Evolutionary conservation across 768 basidiomycete species (phyloP).

Genomic region (Mycena albidolilacea): DNA sequence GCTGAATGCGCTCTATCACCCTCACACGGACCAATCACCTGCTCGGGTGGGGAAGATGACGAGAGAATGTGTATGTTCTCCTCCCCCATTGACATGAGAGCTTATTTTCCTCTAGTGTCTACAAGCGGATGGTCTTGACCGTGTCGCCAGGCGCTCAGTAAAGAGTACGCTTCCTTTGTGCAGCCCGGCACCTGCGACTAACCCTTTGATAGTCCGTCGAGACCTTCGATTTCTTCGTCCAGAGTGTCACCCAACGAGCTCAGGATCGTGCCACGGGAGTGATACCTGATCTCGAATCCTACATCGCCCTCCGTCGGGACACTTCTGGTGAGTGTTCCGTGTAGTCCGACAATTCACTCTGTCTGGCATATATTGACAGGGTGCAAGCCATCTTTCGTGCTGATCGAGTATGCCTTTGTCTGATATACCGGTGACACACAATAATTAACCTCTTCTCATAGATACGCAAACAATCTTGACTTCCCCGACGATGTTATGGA

Average conservation of each 20-base stretch:
- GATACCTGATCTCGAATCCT: slow-evolving; percentile 86
- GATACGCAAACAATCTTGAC: slow-evolving; percentile 79
- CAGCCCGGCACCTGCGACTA: not conserved
- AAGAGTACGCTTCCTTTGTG: slow-evolving; percentile 50
- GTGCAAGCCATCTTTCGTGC: slow-evolving; percentile 86
- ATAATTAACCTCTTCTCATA: slow-evolving; percentile 30
- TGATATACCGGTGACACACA: slow-evolving; percentile 26
- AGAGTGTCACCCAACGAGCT: slow-evolving; percentile 83
- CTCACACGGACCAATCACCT: slow-evolving; percentile 68
- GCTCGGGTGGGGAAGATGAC: slow-evolving; percentile 80
- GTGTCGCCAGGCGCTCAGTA: slow-evolving; percentile 75
- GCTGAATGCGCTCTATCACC: slow-evolving; percentile 80
- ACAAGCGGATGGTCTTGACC: slow-evolving; percentile 75
- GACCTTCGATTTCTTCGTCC: slow-evolving; percentile 86
- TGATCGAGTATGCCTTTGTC: slow-evolving; percentile 75
- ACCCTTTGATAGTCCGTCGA: slow-evolving; percentile 67
- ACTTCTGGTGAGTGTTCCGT: slow-evolving; percentile 66
- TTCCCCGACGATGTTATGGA: slow-evolving; percentile 89
- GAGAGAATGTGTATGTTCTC: slow-evolving; percentile 69
- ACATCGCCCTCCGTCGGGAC: slow-evolving; percentile 83
- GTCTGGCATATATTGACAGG: slow-evolving; percentile 43
- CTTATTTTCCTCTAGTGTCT: slow-evolving; percentile 65
- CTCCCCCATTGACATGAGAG: slow-evolving; percentile 15
- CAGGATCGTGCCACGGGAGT: slow-evolving; percentile 70
- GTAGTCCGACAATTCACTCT: slow-evolving; percentile 24